Conservation (phyloP, 225 moss, liverwort and hornwort genomes). For the Antitrichia curtipendula region DNA sequence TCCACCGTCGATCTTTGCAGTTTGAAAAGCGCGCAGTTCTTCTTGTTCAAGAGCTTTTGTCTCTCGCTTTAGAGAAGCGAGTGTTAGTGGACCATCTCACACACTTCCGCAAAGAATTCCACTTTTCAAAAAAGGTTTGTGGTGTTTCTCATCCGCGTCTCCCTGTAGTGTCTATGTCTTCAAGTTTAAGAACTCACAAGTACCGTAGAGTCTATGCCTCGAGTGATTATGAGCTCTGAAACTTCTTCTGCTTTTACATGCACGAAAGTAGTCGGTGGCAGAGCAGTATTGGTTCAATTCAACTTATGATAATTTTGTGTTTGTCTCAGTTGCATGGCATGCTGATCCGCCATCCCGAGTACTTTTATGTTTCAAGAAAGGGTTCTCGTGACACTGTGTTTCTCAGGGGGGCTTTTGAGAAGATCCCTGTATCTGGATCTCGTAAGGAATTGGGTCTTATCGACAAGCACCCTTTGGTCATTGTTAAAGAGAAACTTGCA, state of each 20-base stretch:
- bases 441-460: conserved; percentile 14
- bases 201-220: not conserved
- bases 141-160: not conserved
- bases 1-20: conserved; percentile 44
- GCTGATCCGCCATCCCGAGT: conserved; percentile 79
- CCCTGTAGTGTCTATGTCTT: not conserved
- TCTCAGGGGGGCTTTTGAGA: conserved; percentile 55
- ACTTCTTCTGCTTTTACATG: not conserved
- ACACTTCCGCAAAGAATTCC: conserved; percentile 85
- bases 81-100: conserved; percentile 86
- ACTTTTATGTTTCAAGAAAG: conserved; percentile 90
- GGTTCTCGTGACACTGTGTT: conserved; percentile 86
- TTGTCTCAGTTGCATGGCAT: conserved; percentile 44
- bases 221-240: not conserved
- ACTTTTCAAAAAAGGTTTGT: conserved; percentile 51
- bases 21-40: conserved; percentile 79
- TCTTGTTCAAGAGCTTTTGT: conserved; percentile 65
- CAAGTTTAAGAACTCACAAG: not conserved
- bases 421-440: conserved; percentile 15
- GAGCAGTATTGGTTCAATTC: not conserved
- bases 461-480: conserved; percentile 66
- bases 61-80: conserved; percentile 79
- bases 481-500: conserved; percentile 53
- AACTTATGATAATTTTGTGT: not conserved
- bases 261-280: not conserved